Base-by-base conservation (phyloP, 345 rosid genomes). In the Gossypium turneri region DNA sequence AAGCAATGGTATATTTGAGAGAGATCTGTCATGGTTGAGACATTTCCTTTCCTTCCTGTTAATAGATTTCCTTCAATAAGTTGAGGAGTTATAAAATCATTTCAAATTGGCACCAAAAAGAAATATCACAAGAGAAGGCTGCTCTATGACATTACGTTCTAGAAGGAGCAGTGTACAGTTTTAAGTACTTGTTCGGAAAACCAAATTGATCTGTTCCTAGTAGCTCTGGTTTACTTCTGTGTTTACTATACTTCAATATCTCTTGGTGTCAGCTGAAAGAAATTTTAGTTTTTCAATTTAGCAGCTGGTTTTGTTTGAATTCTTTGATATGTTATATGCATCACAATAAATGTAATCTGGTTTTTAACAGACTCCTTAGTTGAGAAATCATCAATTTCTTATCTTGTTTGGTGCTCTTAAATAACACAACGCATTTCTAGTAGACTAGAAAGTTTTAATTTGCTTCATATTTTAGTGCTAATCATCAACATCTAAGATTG, bases 1-100 rank as follows among this genome's bases (percentile, higher is more conserved):
- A 57, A 79, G 82, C 48, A 43, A 77, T 78, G 47, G 50, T 29
- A 63, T 68, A 25, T 70, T 25, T 69, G 16, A 73, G 73, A 25
- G 38, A 56, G 20, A 16, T 41, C 20, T 64, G 58, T 69, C 65
- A 51, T 38, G 53, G 24, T 65, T 66, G 76, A 77, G 25, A 9
- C 4, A 45, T 77, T 20, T 61, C 22, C 11, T 58, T 51, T 67
- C 72, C 57, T 48, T 50, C 15, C 16, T 25, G 43, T 15, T 50
- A 50, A 68, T 50, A 55, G 58, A 50, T 53, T 70, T 53, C 73
- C 50, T 70, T 70, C 48, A 10, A 8, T 29, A 53, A 52, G 48
- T 17, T 70, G 41, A 67, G 20, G 2, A 47, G n/a, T 67, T 47
- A 24, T 16, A 48, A 68, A 48, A 68, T 50, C 41, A 24, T 48